Evolutionary conservation across 768 basidiomycete genomes (phyloP).

Genomic region (Agrocybe praecox): DNA sequence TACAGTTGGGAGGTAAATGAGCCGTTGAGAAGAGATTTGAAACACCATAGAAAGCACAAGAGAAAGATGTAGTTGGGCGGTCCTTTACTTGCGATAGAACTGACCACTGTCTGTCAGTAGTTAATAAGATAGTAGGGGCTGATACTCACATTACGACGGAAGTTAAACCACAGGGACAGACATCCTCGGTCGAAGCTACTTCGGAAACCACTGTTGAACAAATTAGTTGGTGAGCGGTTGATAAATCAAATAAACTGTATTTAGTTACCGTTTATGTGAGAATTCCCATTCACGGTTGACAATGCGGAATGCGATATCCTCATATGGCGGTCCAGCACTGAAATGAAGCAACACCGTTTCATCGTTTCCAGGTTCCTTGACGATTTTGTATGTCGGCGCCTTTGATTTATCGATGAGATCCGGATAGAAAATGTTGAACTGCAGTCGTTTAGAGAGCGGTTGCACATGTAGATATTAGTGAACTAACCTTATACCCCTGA

Average conservation of each 20-base stretch:
- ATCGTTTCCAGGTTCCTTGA: conserved; percentile 92
- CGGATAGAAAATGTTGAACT: conserved; percentile 98
- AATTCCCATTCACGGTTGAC: conserved; percentile 99
- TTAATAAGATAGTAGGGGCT: conserved; percentile 4
- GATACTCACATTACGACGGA: conserved; percentile 81
- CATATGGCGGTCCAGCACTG: conserved; percentile 96
- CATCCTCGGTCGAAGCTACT: conserved; percentile 98
- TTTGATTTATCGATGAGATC: conserved; percentile 98
- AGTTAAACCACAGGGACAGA: conserved; percentile 94
- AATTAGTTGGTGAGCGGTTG: conserved; percentile 2
- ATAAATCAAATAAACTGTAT: background rate
- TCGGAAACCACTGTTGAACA: conserved; percentile 76
- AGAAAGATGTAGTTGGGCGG: too few species aligned
- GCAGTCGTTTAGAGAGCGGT: conserved; percentile 7
- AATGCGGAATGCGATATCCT: conserved; percentile 98
- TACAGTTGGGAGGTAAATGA: too few species aligned
- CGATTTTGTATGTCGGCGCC: conserved; percentile 94
- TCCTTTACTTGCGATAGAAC: conserved; percentile 79
- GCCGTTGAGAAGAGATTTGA: too few species aligned
- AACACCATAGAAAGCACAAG: too few species aligned
- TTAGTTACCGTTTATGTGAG: conserved; percentile 89
- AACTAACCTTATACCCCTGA: conserved; percentile 90
- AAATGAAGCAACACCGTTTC: conserved; percentile 94
- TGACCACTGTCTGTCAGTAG: conserved; percentile 29
- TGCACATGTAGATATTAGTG: background rate